Base-by-base conservation (phyloP, 805 yeast species). In the Kregervanrija delftensis region DNA sequence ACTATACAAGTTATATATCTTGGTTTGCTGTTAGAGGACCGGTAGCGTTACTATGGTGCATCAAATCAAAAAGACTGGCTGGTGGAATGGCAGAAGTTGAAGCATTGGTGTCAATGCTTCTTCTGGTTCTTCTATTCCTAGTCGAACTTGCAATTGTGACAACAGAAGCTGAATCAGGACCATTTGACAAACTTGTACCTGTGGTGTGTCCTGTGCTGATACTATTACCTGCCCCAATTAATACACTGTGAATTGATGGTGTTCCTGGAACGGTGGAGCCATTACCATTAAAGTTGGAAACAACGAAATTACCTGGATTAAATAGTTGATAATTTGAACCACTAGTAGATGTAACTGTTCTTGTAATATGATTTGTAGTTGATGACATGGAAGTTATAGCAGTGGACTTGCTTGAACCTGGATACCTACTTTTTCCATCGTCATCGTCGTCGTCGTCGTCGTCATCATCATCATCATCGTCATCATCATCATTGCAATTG, bases 71-170 rank as follows among this genome's bases (percentile, higher is more conserved):
- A 13, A 40, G 14, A 50, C 84, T 77, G n/a, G 86, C 83, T 0
- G 89, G 88, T 1, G 88, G 79, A 13, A 83, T 81, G 0, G 87
- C 87, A 28, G 79, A 68, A 0, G 84, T 77, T 41, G 84, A 77
- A 15, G 86, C 77, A 51, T 79, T 81, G 28, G 76, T 72, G 35
- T 74, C 72, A 8, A 69, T 56, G 22, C 66, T 60, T 15, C 66
- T 46, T 15, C 51, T 39, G 33, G 67, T 49, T 45, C 66, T 49
- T 38, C 62, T 48, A 39, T 61, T 57, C 17, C 67, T 54, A 2
- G 66, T 60, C 2, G 65, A 61, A 33, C 63, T 57, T 2, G 67
- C 67, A 43, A 64, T 55, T 1, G 68, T 64, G 5, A 64, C 52
- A 15, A 64, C 61, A 2, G 66, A 61, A 0, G 64, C 57, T 1